Base-by-base conservation (phyloP, 805 yeast species). In the Ogataea sp. region DNA sequence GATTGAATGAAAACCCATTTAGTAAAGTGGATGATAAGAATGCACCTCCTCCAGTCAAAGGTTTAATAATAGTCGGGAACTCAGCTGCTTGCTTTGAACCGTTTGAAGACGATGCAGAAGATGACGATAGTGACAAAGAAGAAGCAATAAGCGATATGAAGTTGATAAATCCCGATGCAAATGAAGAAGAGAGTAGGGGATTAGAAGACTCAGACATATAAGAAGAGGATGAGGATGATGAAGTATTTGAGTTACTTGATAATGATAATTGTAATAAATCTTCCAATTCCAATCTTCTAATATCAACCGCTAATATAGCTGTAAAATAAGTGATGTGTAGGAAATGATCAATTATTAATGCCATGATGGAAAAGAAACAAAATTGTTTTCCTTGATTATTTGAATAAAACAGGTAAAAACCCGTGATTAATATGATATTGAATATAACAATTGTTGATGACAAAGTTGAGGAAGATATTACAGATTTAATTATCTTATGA, bases 301-400 rank as follows among this genome's bases (percentile, higher is more conserved):
- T 60, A 59, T 86, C 95, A 29, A 85, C 72, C 15, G 81, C 68
- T 24, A 84, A 60, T 1, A 83, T 75, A 0, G 87, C 77, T 1
- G 78, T 63, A 42, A 83, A 73, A 55, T 68, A 84, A 1, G 89
- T 73, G 36, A 77, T 52, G 46, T 80, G 86, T 29, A 85, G 59
- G 5, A 71, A 41, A 51, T 76, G 82, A 45, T 82, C 85, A 30
- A 80, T 56, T 1, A 74, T 23, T n/a, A 83, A 47, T 0, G 80
- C 70, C 23, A 71, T 38, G 1, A 68, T 48, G 1, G 73, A 58
- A 49, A 75, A 76, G 10, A 68, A 45, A 39, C 76, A 70, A 33
- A 66, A 65, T 38, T 67, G 64, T 36, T 57, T 54, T 6, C 68
- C 60, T 16, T 51, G 29, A 23, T 37, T 36, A 28, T 56, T 47